Evolutionary conservation across 2,329 filamentous ascomycete genomes (phyloP), one percentile per base, ranked within the genome.

Genomic region (Penicillium corylophilum): DNA sequence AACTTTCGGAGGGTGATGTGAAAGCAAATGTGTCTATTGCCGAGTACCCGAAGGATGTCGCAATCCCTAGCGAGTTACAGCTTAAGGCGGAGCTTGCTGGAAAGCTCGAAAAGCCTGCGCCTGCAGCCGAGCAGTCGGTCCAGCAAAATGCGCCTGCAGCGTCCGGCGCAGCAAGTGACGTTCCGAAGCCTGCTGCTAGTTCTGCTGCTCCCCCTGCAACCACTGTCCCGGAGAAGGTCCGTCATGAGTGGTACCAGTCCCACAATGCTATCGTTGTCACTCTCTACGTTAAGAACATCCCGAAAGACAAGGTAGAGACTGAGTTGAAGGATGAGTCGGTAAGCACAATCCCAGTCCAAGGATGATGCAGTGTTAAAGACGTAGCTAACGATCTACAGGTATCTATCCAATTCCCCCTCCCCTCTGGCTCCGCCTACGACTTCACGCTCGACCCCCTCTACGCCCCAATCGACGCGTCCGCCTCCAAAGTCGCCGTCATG

Each of bases 161-260:
- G 41, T n/a, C 54, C 10, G 18, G 33, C 33, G 33, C 8, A 9
- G 16, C 33, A 16, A 38, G 18, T 20, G 35, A 38, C 2, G 16
- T 18, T 38, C 16, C 35, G 9, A 38, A 12, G 18, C 8, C 41
- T n/a, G 12, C 41, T 8, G 12, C 8, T 9, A 24, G 22, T 33
- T 41, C 39, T 23, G 24, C 46, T 43, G 24, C 56, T 16, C 36
- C 51, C 12, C 22, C 60, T 31, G 16, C 60, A 10, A 16, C 35
- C 20, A 39, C 50, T 31, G 24, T 57, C 51, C 80, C 79, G 5
- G 77, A 79, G 52, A 87, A 86, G 66, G 81, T 87, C 58, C 79
- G 85, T 50, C 79, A 87, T 61, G 86, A 88, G 52, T 89, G 84
- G 84, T 88, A 86, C 61, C 84, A 88, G 63, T 84, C 79, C 41